phyloP scores from a whole-genome alignment of 768 basidiomycete species.

The Melanogaster broomeanus region DNA sequence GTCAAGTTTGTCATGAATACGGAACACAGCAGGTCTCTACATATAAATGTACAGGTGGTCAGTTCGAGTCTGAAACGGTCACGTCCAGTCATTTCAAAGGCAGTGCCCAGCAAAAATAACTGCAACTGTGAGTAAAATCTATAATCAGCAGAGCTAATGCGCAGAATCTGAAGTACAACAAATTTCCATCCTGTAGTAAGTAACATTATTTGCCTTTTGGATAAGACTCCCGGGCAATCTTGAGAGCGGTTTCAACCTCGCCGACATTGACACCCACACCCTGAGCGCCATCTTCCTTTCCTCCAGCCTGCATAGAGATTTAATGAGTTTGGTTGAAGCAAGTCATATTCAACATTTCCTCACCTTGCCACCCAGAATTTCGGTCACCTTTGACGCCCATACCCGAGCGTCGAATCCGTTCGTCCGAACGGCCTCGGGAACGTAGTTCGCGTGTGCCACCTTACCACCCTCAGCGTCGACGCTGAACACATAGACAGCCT shows the following conservation, averaged over 20 bases:
- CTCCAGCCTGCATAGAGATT: slow-evolving; percentile 68
- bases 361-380: slow-evolving; percentile 90
- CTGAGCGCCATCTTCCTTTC: slow-evolving; percentile 90
- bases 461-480: slow-evolving; percentile 67
- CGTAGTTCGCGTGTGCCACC: slow-evolving; percentile 85
- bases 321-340: slow-evolving; percentile 5
- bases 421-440: slow-evolving; percentile 62
- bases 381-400: slow-evolving; percentile 84
- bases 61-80: not conserved
- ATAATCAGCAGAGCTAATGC: no score
- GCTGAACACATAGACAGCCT: slow-evolving; percentile 89
- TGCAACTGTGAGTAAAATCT: no score
- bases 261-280: slow-evolving; percentile 75
- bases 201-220: slow-evolving; percentile 16
- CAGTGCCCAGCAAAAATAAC: no score
- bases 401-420: slow-evolving; percentile 78
- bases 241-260: slow-evolving; percentile 68
- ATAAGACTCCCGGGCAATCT: slow-evolving; percentile 50
- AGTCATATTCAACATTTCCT: slow-evolving; percentile 12
- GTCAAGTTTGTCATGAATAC: not conserved
- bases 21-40: not conserved
- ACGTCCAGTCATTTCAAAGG: not conserved
- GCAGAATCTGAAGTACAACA: not conserved
- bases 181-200: not conserved
- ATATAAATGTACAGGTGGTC: not conserved